Evolutionary conservation across 2,329 filamentous ascomycete genomes (phyloP), one percentile per base, ranked within the genome.

Genomic region (Colletotrichum navitas): DNA sequence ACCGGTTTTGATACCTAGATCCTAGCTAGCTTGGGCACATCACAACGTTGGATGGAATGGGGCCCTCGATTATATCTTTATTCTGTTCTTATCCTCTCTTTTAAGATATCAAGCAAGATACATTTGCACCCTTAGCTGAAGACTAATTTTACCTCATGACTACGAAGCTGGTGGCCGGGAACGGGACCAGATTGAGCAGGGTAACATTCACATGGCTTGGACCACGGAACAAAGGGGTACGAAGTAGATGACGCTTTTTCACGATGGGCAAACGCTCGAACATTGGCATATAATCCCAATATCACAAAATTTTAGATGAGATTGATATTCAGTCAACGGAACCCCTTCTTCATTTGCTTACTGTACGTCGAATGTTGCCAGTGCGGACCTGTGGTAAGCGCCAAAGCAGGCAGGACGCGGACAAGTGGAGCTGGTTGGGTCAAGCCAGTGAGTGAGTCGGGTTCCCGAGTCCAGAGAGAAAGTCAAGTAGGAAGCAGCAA

Each of bases 1-100:
- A 55, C 34, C 24, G 39, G 45, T 24, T 36, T 74, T 66, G 64
- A 65, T 69, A 73, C 69, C 65, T 73, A 72, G 58, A 72, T 47
- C 36, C 43, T 21, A 59, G 55, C 43, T 21, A 59, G 55, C 56
- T 63, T 65, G 69, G 62, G 64, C 69, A 54, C 36, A 58, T 58
- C 69, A 69, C 49, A 56, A 60, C 56, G 47, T 47, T 41, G 32
- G 60, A 63, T 49, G 26, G 60, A 55, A 24, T 32, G 54, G n/a
- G 55, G 61, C 61, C 52, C 51, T 56, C 34, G 41, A 34, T 43
- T 43, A 62, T 45, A 18, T 62, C 62, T 52, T 71, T 24, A n/a
- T 39, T 49, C 34, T 24, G 10, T 34, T 66, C 26, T 26, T 63
- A 10, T 49, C 24, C 55, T 21, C 6, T 45, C 52, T 51, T 47